Base-by-base conservation (phyloP, 768 basidiomycete species). In the Tulasnella sp. region DNA sequence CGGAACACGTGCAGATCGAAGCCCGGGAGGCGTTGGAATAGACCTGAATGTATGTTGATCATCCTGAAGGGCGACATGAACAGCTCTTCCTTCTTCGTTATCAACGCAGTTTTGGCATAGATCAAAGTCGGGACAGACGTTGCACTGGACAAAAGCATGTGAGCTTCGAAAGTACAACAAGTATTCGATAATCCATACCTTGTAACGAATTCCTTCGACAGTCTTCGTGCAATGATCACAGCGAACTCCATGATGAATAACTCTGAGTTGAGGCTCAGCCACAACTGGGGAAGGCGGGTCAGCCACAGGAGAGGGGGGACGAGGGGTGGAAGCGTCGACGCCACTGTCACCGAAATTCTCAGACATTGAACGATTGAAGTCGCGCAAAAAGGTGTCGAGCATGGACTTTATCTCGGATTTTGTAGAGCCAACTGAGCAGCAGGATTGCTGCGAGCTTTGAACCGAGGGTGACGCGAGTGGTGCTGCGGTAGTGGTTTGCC, bases 391-490 rank as follows among this genome's bases (percentile, higher is more conserved):
- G n/a, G 65, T 65, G 41, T 63, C 56, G 33, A 83, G 55, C 28
- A 79, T 61, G 1, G 55, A 44, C 48, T 68, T 65, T 5, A 82
- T 62, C 47, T 81, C 77, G 33, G 60, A 62, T 61, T 71, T 79
- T 43, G 67, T 69, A 47, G 72, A 65, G 1, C 68, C 56, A 3
- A 72, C 57, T 3, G 72, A 62, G 61, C 76, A 78, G 59, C 74
- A 75, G 27, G 63, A 47, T 4, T 46, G 22, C 22, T 27, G 37
- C 24, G 28, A 37, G 5, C 22, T 42, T 35, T 35, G 34, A 19
- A 19, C 12, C 7, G 43, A 25, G 3, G 42, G 28, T 15, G 42
- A 3, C 13, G 46, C 27, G 8, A 10, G 25, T 4, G 4, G 45
- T n/a, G 3, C 5, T 33, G 25, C 15, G 4, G 27, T 15, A 6